These are phyloP conservation scores for Boletus vermiculosoides DNA, from an alignment of 768 basidiomycete genomes.

Conservation along the genomic window DNA sequence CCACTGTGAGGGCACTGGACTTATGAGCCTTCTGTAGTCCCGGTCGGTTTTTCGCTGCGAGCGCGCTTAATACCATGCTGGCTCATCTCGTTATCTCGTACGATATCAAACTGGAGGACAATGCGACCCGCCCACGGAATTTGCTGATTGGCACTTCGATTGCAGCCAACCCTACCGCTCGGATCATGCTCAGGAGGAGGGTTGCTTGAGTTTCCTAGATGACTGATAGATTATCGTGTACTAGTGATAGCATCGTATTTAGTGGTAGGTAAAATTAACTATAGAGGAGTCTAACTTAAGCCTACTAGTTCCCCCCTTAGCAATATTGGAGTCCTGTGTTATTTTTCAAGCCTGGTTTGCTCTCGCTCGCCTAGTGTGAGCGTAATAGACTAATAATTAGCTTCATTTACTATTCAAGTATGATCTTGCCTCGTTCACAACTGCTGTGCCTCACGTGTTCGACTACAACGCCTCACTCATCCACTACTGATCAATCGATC, in stretches of 20 bases:
- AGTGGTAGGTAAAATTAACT: background rate
- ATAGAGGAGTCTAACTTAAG: background rate
- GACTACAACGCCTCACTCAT: background rate
- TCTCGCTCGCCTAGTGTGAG: background rate
- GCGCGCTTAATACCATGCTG: constrained; percentile 14
- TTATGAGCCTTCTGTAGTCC: background rate
- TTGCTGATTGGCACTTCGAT: background rate
- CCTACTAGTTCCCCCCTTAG: no score
- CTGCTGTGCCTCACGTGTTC: background rate
- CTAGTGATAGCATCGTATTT: no score
- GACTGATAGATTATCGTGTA: background rate
- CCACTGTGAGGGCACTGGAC: background rate
- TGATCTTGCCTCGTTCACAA: background rate
- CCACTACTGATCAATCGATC: no score
- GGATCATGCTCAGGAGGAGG: constrained; percentile 18
- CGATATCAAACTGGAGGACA: constrained; percentile 17
- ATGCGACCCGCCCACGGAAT: background rate
- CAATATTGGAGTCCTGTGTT: background rate
- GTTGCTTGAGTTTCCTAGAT: background rate
- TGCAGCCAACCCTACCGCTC: constrained; percentile 3
- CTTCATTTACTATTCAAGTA: background rate
- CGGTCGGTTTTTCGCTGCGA: constrained; percentile 10
- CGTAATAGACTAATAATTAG: background rate
- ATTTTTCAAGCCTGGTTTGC: background rate
- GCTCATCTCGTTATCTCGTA: constrained; percentile 17